Conservation (phyloP, 2,329 filamentous ascomycete species). For the Xylaria digitata region DNA sequence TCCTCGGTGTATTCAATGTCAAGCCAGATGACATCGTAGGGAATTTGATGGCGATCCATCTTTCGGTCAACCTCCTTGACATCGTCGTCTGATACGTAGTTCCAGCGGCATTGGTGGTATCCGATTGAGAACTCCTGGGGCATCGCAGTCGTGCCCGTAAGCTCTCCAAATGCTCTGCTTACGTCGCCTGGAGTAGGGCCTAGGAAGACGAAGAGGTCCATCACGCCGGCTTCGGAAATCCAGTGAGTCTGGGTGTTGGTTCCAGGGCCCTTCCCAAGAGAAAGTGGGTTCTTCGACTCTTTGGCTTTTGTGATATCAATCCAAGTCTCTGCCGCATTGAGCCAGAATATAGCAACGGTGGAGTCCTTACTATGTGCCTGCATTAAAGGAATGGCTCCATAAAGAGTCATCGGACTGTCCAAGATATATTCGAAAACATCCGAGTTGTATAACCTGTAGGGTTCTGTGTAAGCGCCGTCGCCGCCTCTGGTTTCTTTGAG, state of each 20-base stretch:
- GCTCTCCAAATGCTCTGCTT: constrained; percentile 83
- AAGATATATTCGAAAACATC: constrained; percentile 98
- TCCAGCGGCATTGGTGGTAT: constrained; percentile 99
- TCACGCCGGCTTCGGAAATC: constrained; percentile 90
- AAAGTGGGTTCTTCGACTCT: constrained; percentile 77
- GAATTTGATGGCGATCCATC: constrained; percentile 94
- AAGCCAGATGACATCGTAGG: constrained; percentile 98
- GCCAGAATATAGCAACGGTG: constrained; percentile 95
- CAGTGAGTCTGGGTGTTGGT: constrained; percentile 91
- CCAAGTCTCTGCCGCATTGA: constrained; percentile 98
- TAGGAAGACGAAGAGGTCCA: constrained; percentile 95
- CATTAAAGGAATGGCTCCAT: constrained; percentile 98
- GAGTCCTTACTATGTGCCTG: constrained; percentile 95
- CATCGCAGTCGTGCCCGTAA: constrained; percentile 91
- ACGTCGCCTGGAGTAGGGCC: constrained; percentile 88
- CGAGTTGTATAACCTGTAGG: constrained; percentile 94
- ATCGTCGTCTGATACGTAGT: constrained; percentile 96
- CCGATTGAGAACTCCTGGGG: constrained; percentile 92
- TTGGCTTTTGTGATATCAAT: constrained; percentile 90
- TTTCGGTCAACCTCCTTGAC: constrained; percentile 96
- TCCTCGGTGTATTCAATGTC: constrained; percentile 98
- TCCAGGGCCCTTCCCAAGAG: constrained; percentile 75
- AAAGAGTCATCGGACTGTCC: constrained; percentile 97
- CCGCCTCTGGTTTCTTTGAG: constrained; percentile 91
- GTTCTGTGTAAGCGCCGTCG: constrained; percentile 84